These are phyloP conservation scores for Blastobotrys buckinghamii DNA, from an alignment of 1,139 yeast genomes.

Conservation along the genomic window DNA sequence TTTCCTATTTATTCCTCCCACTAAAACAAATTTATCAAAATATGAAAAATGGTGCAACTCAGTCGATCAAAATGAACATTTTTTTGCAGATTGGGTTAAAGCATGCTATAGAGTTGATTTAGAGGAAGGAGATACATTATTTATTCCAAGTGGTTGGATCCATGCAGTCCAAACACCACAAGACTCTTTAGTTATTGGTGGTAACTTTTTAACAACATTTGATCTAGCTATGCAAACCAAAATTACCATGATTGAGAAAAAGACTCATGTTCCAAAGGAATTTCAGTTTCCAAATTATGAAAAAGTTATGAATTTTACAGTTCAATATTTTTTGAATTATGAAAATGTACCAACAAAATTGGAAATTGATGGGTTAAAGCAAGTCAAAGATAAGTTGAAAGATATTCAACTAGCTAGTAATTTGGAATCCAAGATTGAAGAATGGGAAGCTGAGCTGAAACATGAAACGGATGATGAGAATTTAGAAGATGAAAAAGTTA, in stretches of 20 bases:
- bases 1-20: conserved; percentile 76
- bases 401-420: no score
- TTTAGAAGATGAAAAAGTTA: neutral
- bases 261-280: conserved; percentile 66
- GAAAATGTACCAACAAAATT: neutral
- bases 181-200: conserved; percentile 81
- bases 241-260: conserved; percentile 55
- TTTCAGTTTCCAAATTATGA: conserved; percentile 77
- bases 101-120: conserved; percentile 58
- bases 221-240: conserved; percentile 58
- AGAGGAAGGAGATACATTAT: conserved; percentile 63
- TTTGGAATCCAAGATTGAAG: no score
- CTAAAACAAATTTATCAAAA: conserved; percentile 49
- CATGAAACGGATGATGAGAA: neutral
- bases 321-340: conserved; percentile 13
- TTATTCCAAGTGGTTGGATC: conserved; percentile 91
- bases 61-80: conserved; percentile 55
- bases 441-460: neutral
- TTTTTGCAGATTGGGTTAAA: conserved; percentile 54
- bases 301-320: conserved; percentile 61
- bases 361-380: neutral
- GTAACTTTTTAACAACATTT: conserved; percentile 67
- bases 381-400: neutral
- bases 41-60: conserved; percentile 72
- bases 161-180: conserved; percentile 82